These are phyloP conservation scores for Carex parvula DNA, from an alignment of 176 grass and related monocot genomes.

Conservation along the genomic window DNA sequence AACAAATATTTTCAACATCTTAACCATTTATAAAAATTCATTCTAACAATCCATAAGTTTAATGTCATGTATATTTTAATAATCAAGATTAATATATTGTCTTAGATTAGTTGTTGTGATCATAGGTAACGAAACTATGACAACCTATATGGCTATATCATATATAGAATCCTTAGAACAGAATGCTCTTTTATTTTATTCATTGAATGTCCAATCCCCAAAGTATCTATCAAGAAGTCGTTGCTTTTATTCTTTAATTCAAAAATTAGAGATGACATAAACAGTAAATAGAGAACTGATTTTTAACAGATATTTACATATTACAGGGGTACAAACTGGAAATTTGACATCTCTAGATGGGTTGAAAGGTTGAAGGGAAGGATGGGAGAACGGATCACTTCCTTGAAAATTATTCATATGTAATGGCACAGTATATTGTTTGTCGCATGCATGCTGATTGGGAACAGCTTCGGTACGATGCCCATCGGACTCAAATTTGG, in stretches of 20 bases:
- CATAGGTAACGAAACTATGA: neutral
- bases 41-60: neutral
- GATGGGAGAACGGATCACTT: neutral
- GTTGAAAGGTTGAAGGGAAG: neutral
- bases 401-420: neutral
- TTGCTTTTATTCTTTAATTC: too few relatives aligned
- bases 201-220: neutral
- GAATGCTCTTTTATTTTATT: neutral
- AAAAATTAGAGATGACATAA: neutral
- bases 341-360: neutral
- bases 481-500: too few relatives aligned
- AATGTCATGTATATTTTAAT: neutral
- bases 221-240: neutral
- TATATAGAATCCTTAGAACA: neutral
- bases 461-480: too few relatives aligned
- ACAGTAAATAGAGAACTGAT: neutral
- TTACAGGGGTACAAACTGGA: neutral
- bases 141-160: neutral
- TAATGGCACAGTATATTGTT: neutral
- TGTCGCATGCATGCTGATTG: constrained; percentile 17
- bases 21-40: neutral
- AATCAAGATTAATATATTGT: neutral
- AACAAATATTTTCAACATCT: neutral
- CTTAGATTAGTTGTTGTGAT: neutral
- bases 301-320: neutral